Base-by-base conservation (phyloP, 2,329 filamentous ascomycete species). In the Meredithiella fracta region DNA sequence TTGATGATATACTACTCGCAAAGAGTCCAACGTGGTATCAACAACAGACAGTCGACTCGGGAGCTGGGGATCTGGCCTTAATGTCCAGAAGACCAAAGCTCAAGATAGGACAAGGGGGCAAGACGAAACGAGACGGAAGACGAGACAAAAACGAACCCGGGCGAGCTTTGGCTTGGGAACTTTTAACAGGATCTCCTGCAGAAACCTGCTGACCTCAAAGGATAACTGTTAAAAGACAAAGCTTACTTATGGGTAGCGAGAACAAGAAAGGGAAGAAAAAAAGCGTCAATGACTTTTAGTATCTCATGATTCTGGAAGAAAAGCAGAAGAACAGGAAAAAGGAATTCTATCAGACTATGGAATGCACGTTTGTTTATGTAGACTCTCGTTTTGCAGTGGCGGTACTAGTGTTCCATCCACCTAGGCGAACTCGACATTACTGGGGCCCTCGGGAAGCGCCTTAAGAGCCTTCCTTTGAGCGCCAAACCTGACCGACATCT, bases 121-220 rank as follows among this genome's bases (percentile, higher is more conserved):
- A 55, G 57, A 58, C 57, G 57, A 58, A 25, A 58, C 56, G 56
- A 58, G 56, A 58, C 56, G 53, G 31, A 55, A 58, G 53, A 58
- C 53, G 50, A 55, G 53, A 58, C 47, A 52, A 49, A 42, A 54
- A 54, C 31, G 37, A 25, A 47, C 40, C 40, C 40, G 26, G 47
- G 26, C 44, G 38, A 54, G 23, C 53, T 31, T 22, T 31, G 37
- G 25, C n/a, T 17, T 47, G 47, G 40, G 23, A 40, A 26, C n/a
- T 47, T 29, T 23, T 52, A 56, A 52, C 47, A 58, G 40, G 26
- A 47, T 70, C 79, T 86, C 81, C 83, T 86, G 84, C 83, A 87
- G 84, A 78, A 78, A 73, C 83, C 82, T 77, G 83, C 83, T 86
- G 83, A 82, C 81, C 80, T 84, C 80, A 83, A 83, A 83, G 80